Evolutionary conservation across 2,329 filamentous ascomycete species (phyloP), one percentile per base, ranked within the genome.

Genomic region (Aspergillus sp.): DNA sequence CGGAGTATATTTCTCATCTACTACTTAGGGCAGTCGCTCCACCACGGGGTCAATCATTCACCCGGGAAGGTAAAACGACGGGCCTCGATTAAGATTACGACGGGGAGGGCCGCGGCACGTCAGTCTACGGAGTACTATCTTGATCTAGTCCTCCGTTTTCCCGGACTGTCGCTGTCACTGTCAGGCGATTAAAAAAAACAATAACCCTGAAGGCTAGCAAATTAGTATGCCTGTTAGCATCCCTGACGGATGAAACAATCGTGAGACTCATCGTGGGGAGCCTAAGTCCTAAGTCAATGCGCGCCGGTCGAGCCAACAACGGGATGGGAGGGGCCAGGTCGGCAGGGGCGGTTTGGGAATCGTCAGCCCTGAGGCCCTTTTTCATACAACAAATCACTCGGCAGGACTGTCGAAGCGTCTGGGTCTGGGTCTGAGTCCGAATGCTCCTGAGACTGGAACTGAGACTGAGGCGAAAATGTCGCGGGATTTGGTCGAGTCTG

Each of bases 221-320:
- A 12, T 36, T 36, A 6, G 32, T 16, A 16, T 36, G 32, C 11
- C 12, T 42, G 4, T 2, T 36, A 14, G 32, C 12, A 36, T 36
- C 32, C 32, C 11, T n/a, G 36, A 42, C 36, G 36, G 47, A 54
- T 62, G 59, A 64, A 62, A 64, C 62, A 62, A 29, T 58, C 36
- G 57, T 62, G 62, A 62, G 57, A 64, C 62, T 45, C 26, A 39
- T 56, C 50, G 55, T 32, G 36, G 18, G 20, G 20, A 42, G 32
- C 9, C 36, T 22, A 39, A 53, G 32, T 14, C 32, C 14, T 2
- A 29, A 36, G 32, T 36, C 32, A 36, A n/a, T 42, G 12, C 36
- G 36, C 36, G 16, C 36, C 16, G 36, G 36, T 42, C 36, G 14
- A 42, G 36, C 36, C 16, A 42, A 42, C 16, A n/a, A 42, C 16